A percentile compares a stretch with the other conserved stretches of the same genome.
Conservation (phyloP, 805 yeast genomes). For the Starmerella potacharoeniae region DNA sequence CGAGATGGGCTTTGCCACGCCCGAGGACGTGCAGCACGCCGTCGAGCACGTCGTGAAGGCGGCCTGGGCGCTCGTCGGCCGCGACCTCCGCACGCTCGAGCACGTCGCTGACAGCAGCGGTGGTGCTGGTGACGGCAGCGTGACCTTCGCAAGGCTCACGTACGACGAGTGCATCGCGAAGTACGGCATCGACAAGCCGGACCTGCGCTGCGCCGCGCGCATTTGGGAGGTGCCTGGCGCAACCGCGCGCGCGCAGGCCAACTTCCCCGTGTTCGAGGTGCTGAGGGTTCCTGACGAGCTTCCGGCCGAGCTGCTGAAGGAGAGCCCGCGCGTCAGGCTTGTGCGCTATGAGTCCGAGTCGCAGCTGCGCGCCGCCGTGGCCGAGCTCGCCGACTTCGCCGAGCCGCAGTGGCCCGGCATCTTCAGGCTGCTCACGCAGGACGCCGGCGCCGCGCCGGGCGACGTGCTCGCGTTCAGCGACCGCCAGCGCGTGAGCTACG, state of each 20-base stretch:
- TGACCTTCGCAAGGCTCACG: conserved; percentile 29
- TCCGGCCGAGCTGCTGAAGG: background rate
- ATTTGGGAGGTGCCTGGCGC: conserved; percentile 40
- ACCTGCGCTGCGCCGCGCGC: conserved; percentile 46
- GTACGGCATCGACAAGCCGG: conserved; percentile 94
- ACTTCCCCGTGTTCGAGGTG: conserved; percentile 63
- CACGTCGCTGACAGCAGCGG: conserved; percentile 8
- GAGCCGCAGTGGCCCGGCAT: conserved; percentile 10
- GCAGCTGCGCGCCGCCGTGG: conserved; percentile 4
- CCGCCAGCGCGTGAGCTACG: conserved; percentile 60
- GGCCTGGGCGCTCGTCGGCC: conserved; percentile 45
- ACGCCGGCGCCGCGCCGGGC: conserved; percentile 38
- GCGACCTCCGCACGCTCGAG: conserved; percentile 25
- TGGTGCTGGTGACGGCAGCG: background rate
- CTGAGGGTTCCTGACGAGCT: conserved; percentile 14
- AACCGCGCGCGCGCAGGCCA: conserved; percentile 22
- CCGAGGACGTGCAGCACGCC: conserved; percentile 52
- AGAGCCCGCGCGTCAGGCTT: conserved; percentile 1
- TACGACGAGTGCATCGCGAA: conserved; percentile 58
- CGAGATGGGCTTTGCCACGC: conserved; percentile 77
- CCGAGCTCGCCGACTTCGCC: conserved; percentile 9
- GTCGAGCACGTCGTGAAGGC: conserved; percentile 46
- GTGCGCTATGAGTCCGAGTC: conserved; percentile 4
- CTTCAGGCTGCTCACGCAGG: background rate
- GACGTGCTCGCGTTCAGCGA: conserved; percentile 72